Evolutionary conservation across 2,329 filamentous ascomycete species (phyloP), one percentile per base, ranked within the genome.

Genomic region (Fusarium sp.): DNA sequence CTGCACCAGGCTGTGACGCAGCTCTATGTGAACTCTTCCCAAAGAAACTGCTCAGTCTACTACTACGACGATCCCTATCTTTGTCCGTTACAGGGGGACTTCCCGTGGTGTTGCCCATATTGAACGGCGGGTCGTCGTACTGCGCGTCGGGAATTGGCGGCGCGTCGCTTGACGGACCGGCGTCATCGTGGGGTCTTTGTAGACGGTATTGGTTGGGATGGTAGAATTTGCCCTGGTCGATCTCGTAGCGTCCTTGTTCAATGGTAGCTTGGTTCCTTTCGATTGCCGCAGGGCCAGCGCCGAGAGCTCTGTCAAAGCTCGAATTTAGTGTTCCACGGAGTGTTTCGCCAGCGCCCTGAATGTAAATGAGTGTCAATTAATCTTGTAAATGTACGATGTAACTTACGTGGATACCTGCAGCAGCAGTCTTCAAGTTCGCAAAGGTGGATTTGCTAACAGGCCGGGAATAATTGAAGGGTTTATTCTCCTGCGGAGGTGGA

Each of bases 321-420:
- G 68, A 67, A 55, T 74, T 74, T 25, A 74, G 54, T n/a, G 72
- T 74, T 14, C 72, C 72, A 1, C 72, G 72, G 4, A 74, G 71
- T 11, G 72, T 72, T 42, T 74, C 72, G 7, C 72, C 70, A 11
- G 72, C 72, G 14, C 72, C 72, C 72, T 74, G 21, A 23, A 23
- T 23, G 21, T 23, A 23, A 37, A 18, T 51, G 3, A 51, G 23
- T 4, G 30, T n/a, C 14, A 3, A n/a, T 61, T 4, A 10, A 18
- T 41, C 8, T 9, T 2, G n/a, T 11, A 1, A 0, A 9, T 2
- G 1, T 4, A 1, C 12, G 20, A 21, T 3, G 1, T 2, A 4
- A 37, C 61, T 41, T 57, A 69, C 72, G 20, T 74, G 72, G 7
- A 74, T 72, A 8, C 72, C 72, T 5, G 71, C 72, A 0, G 72